These are phyloP conservation scores for Pseudonitzschia pungens DNA, from an alignment of 108 stramenopile species.

Conservation along the genomic window DNA sequence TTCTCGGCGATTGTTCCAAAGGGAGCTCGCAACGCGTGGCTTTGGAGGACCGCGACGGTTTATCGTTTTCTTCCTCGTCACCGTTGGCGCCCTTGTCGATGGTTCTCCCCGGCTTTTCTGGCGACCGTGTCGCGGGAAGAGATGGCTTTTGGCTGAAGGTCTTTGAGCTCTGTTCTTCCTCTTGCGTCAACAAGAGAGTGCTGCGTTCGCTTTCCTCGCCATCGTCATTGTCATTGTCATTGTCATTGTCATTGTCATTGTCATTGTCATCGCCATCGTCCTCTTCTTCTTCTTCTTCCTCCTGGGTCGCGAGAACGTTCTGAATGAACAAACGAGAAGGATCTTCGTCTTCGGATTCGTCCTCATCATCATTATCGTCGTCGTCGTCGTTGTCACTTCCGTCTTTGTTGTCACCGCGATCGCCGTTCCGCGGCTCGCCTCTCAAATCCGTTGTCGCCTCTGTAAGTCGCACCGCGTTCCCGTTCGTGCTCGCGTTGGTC, in stretches of 20 bases:
- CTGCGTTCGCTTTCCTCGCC: not conserved
- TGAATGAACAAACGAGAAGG: conserved; percentile 8
- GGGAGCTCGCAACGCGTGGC: too few species aligned
- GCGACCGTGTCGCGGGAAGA: conserved; percentile 10
- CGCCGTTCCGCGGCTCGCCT: too few species aligned
- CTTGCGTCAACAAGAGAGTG: not conserved
- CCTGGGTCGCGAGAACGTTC: conserved; percentile 17
- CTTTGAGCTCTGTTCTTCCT: not conserved
- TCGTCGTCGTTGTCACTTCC: not conserved
- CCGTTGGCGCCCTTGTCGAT: too few species aligned
- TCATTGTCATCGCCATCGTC: not conserved
- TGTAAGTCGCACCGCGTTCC: too few species aligned
- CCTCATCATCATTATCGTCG: not conserved
- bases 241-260: not conserved
- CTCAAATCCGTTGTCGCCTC: too few species aligned
- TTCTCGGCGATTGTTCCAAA: too few species aligned
- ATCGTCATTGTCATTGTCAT: not conserved
- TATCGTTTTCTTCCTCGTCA: conserved; percentile 4
- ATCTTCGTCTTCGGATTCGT: conserved; percentile 20
- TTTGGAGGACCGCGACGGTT: too few species aligned
- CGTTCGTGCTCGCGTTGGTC: too few species aligned
- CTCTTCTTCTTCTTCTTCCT: conserved; percentile 5
- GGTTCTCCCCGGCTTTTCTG: too few species aligned
- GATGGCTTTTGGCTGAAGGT: not conserved
- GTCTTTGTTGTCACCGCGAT: too few species aligned